Percentiles rank a stretch among this genome's conserved stretches.
phyloP scores from a whole-genome alignment of 164 flowering plant species.

The Sextonia rubra region DNA sequence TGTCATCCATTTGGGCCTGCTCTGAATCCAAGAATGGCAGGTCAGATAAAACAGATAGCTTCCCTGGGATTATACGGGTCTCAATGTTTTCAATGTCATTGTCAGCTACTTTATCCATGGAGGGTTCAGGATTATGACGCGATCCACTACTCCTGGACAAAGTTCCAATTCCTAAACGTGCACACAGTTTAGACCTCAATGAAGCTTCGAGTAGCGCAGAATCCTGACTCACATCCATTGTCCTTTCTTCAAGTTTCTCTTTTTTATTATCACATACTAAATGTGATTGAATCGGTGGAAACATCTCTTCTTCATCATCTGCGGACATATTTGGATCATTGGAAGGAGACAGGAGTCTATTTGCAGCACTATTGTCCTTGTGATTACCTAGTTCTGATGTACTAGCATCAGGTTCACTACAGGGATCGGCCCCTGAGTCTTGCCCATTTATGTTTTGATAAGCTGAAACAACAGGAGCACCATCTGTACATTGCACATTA shows the following conservation, averaged over 20 bases:
- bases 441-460: constrained; percentile 26
- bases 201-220: constrained; percentile 65
- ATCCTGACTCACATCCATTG: constrained; percentile 24
- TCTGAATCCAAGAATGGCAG: constrained; percentile 18
- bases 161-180: constrained; percentile 40
- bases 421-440: constrained; percentile 39
- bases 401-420: constrained; percentile 59
- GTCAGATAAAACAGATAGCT: background rate
- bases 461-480: constrained; percentile 17
- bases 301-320: constrained; percentile 50
- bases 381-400: constrained; percentile 43
- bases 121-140: constrained; percentile 15
- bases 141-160: constrained; percentile 20
- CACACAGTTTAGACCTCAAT: constrained; percentile 70
- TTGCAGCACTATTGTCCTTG: constrained; percentile 21
- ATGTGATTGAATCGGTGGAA: constrained; percentile 22
- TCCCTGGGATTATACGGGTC: constrained; percentile 17
- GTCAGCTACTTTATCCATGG: constrained; percentile 24
- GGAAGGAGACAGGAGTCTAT: constrained; percentile 35
- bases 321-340: constrained; percentile 33
- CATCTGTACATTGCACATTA: constrained; percentile 23
- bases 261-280: constrained; percentile 16
- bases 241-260: constrained; percentile 19
- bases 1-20: constrained; percentile 21
- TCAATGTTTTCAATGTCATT: constrained; percentile 28